These are phyloP conservation scores for Uronychia binucleata DNA, from an alignment of 73 alveolate genomes.

Conservation along the genomic window DNA sequence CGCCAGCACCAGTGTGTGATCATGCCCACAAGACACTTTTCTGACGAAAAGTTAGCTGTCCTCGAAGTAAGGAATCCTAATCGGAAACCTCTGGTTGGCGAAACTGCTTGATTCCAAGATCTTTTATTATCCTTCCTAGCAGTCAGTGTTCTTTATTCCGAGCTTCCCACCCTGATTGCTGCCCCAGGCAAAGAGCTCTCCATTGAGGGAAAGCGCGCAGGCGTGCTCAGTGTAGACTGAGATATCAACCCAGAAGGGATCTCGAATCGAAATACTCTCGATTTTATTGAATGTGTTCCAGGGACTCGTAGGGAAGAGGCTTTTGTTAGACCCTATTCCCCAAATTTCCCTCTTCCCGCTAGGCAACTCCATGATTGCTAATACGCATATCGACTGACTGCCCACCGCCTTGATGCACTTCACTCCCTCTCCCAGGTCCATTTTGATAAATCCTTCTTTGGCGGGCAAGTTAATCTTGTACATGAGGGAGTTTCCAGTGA, in stretches of 20 bases:
- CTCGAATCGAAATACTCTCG: background rate
- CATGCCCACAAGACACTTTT: conserved; percentile 19
- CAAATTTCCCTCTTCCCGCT: conserved; percentile 28
- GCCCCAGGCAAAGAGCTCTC: conserved; percentile 61
- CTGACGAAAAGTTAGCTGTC: too few species aligned
- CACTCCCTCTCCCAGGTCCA: too few species aligned
- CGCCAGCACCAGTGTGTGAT: conserved; percentile 41
- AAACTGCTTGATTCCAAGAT: too few species aligned
- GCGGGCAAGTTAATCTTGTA: conserved; percentile 23
- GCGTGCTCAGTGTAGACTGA: conserved; percentile 32
- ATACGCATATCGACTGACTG: conserved; percentile 14
- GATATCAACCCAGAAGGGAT: conserved; percentile 23
- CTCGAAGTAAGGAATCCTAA: too few species aligned
- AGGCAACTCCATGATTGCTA: conserved; percentile 17
- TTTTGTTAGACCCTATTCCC: conserved; percentile 31
- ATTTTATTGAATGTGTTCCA: conserved; percentile 15
- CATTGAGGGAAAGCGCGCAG: conserved; percentile 38
- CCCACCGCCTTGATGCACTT: conserved; percentile 21
- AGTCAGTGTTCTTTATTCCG: conserved; percentile 12
- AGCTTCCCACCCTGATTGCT: conserved; percentile 35
- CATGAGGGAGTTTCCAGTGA: conserved; percentile 41
- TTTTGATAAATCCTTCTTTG: conserved; percentile 14
- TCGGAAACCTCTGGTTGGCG: too few species aligned
- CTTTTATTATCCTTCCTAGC: conserved; percentile 39
- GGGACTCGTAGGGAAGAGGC: too few species aligned